Evolutionary conservation across 164 flowering plant species (phyloP), one percentile per base, ranked within the genome.

Genomic region (Hamamelis virginiana): DNA sequence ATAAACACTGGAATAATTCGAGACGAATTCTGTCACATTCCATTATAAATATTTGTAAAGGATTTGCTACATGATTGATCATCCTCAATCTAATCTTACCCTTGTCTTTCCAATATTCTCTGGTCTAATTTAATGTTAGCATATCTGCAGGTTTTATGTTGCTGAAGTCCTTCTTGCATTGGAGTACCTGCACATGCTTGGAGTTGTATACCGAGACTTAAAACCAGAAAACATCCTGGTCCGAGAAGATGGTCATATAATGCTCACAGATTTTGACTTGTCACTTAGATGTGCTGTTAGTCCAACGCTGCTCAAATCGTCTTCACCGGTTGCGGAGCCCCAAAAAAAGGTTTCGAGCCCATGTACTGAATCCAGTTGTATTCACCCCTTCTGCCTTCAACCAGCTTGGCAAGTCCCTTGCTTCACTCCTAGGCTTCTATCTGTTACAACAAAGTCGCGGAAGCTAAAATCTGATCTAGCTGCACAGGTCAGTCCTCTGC

Each of bases 161-260:
- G 95, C 97, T 22, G 97, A 93, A 74, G 88, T 93, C 65, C 89
- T 93, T 22, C 87, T 91, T 56, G 96, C 97, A 1, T 71, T 93
- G 69, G 98, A 93, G 76, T 93, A 93, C 81, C 77, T 93, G 58
- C 98, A 93, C 79, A 90, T 93, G 97, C 91, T 90, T 45, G 98
- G 98, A 59, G 89, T 93, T 41, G 91, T 93, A n/a, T 91, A 93
- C 72, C 82, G 98, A 64, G 98, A 92, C 75, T 74, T 92, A 19
- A 92, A 89, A 69, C 97, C 97, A 12, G 97, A 92, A 83, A 92
- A 92, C 73, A 74, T 92, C 63, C 82, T 92, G 46, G 90, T 92
- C 60, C 78, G 97, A 72, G 94, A 89, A 79, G 95, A 92, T 71
- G 98, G 98, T 15, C 98, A 92, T 71, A 87, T 92, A 69, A 92